phyloP scores from a whole-genome alignment of 441 rosid genomes.

The Bruguiera hainesii region DNA sequence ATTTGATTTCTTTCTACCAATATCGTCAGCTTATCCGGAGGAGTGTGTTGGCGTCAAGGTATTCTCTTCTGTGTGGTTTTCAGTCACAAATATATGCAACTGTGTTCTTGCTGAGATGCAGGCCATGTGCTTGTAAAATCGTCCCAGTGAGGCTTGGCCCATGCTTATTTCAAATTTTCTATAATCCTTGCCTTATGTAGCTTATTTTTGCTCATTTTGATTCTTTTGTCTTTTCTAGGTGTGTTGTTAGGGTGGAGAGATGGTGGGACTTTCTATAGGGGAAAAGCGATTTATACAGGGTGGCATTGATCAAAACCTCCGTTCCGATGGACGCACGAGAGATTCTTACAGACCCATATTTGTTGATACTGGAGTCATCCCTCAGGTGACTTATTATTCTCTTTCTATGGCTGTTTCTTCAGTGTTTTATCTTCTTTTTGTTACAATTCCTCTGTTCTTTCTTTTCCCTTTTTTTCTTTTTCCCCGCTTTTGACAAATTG shows the following conservation, averaged over 20 bases:
- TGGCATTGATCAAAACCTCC: constrained; percentile 76
- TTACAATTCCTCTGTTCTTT: not conserved
- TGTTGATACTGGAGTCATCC: constrained; percentile 78
- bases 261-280: constrained; percentile 76
- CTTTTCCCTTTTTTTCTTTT: not conserved
- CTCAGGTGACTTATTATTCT: constrained; percentile 47
- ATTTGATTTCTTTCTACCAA: too few species aligned
- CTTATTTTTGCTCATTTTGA: not conserved
- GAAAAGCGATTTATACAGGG: constrained; percentile 68
- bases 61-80: too few species aligned
- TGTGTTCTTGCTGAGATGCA: constrained; percentile 5
- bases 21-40: constrained; percentile 6
- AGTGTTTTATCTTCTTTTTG: not conserved
- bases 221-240: not conserved
- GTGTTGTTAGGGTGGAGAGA: constrained; percentile 22
- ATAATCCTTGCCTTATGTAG: too few species aligned
- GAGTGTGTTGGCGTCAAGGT: too few species aligned
- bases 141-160: not conserved
- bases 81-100: too few species aligned
- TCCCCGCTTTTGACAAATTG: not conserved
- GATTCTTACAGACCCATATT: constrained; percentile 55
- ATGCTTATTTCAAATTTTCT: too few species aligned
- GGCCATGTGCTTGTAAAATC: constrained; percentile 23
- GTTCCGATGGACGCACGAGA: constrained; percentile 76
- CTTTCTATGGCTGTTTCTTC: not conserved